Evolutionary conservation across 2,329 filamentous ascomycete species (phyloP).

Genomic region (Xylogone sp.): DNA sequence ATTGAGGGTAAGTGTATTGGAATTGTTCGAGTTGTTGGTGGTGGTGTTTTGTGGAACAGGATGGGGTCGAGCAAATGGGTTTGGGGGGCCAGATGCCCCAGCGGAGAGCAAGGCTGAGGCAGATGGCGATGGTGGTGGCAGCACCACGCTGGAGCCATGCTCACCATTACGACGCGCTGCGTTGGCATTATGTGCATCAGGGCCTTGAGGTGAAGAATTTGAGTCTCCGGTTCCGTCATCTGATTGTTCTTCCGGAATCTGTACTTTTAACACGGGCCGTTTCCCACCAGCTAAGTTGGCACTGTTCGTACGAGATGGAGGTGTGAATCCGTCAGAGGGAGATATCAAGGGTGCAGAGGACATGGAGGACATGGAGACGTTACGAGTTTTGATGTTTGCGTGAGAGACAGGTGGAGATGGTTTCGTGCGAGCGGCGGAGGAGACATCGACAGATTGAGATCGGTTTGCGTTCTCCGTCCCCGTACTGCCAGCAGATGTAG

Average conservation of each 20-base stretch:
- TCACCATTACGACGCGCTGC: constrained; percentile 21
- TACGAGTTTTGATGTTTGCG: constrained; percentile 41
- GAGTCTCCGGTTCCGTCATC: constrained; percentile 75
- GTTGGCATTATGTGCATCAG: constrained; percentile 12
- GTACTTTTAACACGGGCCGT: constrained; percentile 82
- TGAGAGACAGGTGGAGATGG: constrained; percentile 44
- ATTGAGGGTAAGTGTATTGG: constrained; percentile 26
- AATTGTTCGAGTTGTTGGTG: constrained; percentile 18
- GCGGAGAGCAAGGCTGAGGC: constrained; percentile 82
- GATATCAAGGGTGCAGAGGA: constrained; percentile 50
- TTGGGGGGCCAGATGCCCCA: constrained; percentile 86
- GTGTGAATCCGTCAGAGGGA: constrained; percentile 55
- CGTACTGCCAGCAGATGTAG: too few species aligned
- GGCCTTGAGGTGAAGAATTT: constrained; percentile 40
- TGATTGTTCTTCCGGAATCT: constrained; percentile 89
- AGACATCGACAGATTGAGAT: constrained; percentile 63
- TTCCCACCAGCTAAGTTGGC: constrained; percentile 56
- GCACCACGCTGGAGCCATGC: constrained; percentile 67
- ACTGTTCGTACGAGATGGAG: constrained; percentile 76
- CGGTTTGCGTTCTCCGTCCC: too few species aligned
- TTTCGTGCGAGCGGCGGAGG: constrained; percentile 48
- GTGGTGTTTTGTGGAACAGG: constrained; percentile 52
- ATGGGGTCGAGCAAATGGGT: constrained; percentile 87
- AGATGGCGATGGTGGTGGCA: constrained; percentile 83
- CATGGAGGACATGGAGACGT: constrained; percentile 43